phyloP scores from a whole-genome alignment of 768 basidiomycete species.

The Leucosporidium creatinivorum region DNA sequence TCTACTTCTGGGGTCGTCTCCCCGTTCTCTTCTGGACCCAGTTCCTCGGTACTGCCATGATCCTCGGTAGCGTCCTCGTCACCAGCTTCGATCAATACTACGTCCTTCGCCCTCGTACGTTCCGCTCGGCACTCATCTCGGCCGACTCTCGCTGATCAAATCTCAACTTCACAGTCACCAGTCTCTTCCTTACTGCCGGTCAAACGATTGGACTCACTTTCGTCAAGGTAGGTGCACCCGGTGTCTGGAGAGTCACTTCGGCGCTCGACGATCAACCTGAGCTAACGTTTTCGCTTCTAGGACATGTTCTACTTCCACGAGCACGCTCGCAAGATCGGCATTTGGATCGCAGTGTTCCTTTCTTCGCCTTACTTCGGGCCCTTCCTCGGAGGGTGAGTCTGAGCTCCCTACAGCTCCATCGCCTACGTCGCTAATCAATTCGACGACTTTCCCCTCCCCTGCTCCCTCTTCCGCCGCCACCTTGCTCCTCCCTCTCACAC shows the following conservation, averaged over 20 bases:
- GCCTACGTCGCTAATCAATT: no score
- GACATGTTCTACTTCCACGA: slow-evolving; percentile 30
- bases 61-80: slow-evolving; percentile 29
- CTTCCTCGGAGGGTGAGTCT: background rate
- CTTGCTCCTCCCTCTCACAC: slow-evolving; percentile 5
- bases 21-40: slow-evolving; percentile 35
- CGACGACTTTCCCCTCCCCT: background rate
- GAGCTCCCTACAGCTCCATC: no score
- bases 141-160: no score
- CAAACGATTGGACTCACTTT: slow-evolving; percentile 27
- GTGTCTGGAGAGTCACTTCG: background rate
- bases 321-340: slow-evolving; percentile 18
- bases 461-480: background rate
- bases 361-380: slow-evolving; percentile 15
- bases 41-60: slow-evolving; percentile 28
- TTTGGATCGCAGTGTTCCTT: slow-evolving; percentile 27
- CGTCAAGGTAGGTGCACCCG: background rate
- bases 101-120: slow-evolving; percentile 19
- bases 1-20: slow-evolving; percentile 28
- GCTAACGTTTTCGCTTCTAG: background rate
- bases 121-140: no score
- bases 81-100: slow-evolving; percentile 23
- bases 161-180: slow-evolving; percentile 10
- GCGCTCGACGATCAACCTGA: background rate
- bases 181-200: slow-evolving; percentile 26